These are phyloP conservation scores for Tuctoria greenei DNA, from an alignment of 176 grass and related monocot genomes.

Conservation along the genomic window DNA sequence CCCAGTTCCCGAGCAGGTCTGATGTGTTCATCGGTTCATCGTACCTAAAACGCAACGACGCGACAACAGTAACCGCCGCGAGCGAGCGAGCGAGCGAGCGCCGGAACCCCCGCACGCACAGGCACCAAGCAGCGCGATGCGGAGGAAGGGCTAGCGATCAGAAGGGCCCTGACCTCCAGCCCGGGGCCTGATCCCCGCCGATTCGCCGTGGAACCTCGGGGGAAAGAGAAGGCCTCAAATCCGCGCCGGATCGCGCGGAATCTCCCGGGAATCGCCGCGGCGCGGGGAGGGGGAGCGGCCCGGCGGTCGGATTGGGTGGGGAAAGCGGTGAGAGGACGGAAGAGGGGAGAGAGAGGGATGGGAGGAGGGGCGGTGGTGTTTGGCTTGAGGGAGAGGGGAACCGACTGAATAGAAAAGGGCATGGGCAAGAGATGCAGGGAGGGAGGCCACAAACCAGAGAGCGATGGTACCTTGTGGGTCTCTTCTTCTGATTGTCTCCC, in stretches of 20 bases:
- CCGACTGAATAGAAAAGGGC: conserved; percentile 35
- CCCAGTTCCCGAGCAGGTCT: background rate
- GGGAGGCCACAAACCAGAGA: background rate
- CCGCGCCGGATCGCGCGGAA: conserved; percentile 25
- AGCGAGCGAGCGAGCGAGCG: too few species aligned
- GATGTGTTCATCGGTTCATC: background rate
- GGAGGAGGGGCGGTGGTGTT: background rate
- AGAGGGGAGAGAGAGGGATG: background rate
- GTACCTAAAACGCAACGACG: conserved; percentile 10
- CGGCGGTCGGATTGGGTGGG: conserved; percentile 29
- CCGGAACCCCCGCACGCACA: background rate
- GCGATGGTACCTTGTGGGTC: too few species aligned
- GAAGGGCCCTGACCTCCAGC: conserved; percentile 25
- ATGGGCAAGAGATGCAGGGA: background rate
- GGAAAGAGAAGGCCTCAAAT: conserved; percentile 1
- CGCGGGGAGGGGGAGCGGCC: background rate
- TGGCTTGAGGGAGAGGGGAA: conserved; percentile 28
- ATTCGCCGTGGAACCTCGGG: conserved; percentile 11
- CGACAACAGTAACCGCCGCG: background rate
- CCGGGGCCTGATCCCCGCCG: conserved; percentile 40
- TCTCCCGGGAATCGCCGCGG: conserved; percentile 16
- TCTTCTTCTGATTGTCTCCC: too few species aligned
- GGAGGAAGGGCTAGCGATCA: conserved; percentile 17
- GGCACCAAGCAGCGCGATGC: background rate
- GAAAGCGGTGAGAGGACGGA: conserved; percentile 10